These are phyloP conservation scores for Termitomyces sp. DNA, from an alignment of 768 basidiomycete genomes.

Conservation along the genomic window DNA sequence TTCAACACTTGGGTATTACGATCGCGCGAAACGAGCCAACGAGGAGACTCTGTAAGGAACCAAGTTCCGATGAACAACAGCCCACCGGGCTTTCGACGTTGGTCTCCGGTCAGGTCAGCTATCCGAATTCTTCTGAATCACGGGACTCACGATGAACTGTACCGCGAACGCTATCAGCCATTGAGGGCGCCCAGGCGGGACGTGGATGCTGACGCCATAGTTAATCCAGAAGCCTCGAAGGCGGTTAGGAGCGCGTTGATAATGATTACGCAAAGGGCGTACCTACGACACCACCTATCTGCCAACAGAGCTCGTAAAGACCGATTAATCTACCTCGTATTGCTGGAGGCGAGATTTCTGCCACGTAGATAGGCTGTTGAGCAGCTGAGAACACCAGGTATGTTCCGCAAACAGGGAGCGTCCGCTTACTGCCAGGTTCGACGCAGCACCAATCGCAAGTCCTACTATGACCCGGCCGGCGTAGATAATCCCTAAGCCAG, in stretches of 20 bases:
- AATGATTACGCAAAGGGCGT: slow-evolving; percentile 7
- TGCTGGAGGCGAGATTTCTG: slow-evolving; percentile 39
- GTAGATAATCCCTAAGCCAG: slow-evolving; percentile 34
- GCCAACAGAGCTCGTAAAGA: slow-evolving; percentile 44
- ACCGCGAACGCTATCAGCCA: slow-evolving; percentile 36
- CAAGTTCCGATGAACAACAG: slow-evolving; percentile 27
- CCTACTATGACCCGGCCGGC: slow-evolving; percentile 37
- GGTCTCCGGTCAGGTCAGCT: not conserved
- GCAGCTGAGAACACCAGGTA: not conserved
- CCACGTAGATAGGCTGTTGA: slow-evolving; percentile 33
- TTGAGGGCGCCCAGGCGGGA: slow-evolving; percentile 23
- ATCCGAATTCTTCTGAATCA: not conserved
- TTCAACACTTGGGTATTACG: slow-evolving; percentile 23
- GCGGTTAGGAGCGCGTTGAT: not conserved
- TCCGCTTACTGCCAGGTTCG: slow-evolving; percentile 25
- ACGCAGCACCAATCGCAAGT: slow-evolving; percentile 33
- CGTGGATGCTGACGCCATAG: slow-evolving; percentile 28
- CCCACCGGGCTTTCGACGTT: slow-evolving; percentile 24
- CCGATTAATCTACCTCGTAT: slow-evolving; percentile 45
- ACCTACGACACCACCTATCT: slow-evolving; percentile 41
- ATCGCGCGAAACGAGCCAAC: slow-evolving; percentile 33
- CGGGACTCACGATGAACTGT: slow-evolving; percentile 27
- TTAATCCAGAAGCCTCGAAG: slow-evolving; percentile 30
- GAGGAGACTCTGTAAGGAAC: slow-evolving; percentile 30
- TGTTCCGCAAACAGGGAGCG: not conserved